Percentiles rank a stretch among this genome's conserved stretches.
Evolutionary conservation across 345 rosid genomes (phyloP).

Genomic region (Gossypium sturtianum): DNA sequence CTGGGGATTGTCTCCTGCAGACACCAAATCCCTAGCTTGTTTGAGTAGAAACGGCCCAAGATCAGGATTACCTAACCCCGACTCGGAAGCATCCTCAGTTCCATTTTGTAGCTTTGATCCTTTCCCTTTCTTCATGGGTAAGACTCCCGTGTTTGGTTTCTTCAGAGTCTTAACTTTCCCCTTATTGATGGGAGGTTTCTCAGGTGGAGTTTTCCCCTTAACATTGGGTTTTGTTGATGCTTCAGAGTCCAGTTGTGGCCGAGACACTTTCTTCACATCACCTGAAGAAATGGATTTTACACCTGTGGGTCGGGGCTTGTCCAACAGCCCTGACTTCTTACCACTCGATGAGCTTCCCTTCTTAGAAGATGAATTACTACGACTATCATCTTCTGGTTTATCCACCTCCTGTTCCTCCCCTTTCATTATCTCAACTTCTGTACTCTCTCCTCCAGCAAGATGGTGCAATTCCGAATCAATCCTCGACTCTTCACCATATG

Average conservation of each 20-base stretch:
- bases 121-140: conserved; percentile 39
- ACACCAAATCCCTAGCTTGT: conserved; percentile 66
- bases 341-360: conserved; percentile 21
- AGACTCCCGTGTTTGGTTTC: conserved; percentile 33
- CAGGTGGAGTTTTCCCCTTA: conserved; percentile 32
- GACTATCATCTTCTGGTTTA: conserved; percentile 37
- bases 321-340: conserved; percentile 44
- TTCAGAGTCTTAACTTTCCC: conserved; percentile 32
- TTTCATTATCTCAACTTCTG: conserved; percentile 47
- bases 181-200: conserved; percentile 39
- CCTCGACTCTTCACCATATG: conserved; percentile 81
- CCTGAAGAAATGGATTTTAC: conserved; percentile 34
- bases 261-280: conserved; percentile 29
- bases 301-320: conserved; percentile 31
- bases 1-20: conserved; percentile 60
- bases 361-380: conserved; percentile 29
- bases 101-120: conserved; percentile 45
- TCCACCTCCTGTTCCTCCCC: conserved; percentile 43
- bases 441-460: conserved; percentile 64
- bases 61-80: conserved; percentile 43
- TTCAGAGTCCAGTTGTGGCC: conserved; percentile 27
- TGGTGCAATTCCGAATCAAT: conserved; percentile 75
- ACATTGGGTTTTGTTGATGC: conserved; percentile 32
- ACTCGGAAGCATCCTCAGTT: conserved; percentile 33
- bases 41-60: conserved; percentile 70